Evolutionary conservation across 2,329 filamentous ascomycete species (phyloP), one percentile per base, ranked within the genome.

Genomic region (Aureobasidium lini): DNA sequence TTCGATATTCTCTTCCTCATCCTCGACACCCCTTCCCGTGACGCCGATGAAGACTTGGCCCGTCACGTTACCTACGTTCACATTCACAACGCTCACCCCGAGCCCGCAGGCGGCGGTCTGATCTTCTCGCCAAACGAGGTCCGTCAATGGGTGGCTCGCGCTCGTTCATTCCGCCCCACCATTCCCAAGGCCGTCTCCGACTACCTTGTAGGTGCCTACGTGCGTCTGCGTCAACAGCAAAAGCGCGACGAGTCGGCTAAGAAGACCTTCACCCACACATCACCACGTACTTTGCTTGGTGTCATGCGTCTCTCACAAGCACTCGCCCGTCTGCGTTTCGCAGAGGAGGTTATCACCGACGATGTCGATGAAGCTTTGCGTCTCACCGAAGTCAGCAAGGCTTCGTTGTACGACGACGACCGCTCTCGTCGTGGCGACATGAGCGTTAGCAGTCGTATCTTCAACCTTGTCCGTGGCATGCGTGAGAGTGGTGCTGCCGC

Each of bases 1-100:
- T 99, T 99, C 75, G 94, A 99, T 73, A 83, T 99, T 66, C 84
- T 99, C 66, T 99, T 97, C 81, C 81, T 99, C 48, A 92, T 99
- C 68, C 87, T 99, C 61, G 94, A 99, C 77, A 96, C 90, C 39
- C 93, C 94, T 2, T 87, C 86, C 16, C 88, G 91, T 64, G 94
- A 99, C 66, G 82, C 84, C 0, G 94, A 99, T 69, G 91, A 95
- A 70, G 90, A 96, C 74, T 84, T 99, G 23, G 94, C 94, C 63
- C 90, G 89, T 74, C 94, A 99, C 80, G 94, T 99, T 65, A 88
- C 94, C 34, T 89, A 91, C 70, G 94, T 99, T 52, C 94, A 99
- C 78, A 99, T 97, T 88, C 86, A 97, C 79, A 94, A 88, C 76
- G 86, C 84, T 59, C 94, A 99, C 72, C 94, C 94, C 0, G 90